Evolutionary conservation across 495 filamentous ascomycete genomes (phyloP).

Genomic region (Xylaria bambusicola): DNA sequence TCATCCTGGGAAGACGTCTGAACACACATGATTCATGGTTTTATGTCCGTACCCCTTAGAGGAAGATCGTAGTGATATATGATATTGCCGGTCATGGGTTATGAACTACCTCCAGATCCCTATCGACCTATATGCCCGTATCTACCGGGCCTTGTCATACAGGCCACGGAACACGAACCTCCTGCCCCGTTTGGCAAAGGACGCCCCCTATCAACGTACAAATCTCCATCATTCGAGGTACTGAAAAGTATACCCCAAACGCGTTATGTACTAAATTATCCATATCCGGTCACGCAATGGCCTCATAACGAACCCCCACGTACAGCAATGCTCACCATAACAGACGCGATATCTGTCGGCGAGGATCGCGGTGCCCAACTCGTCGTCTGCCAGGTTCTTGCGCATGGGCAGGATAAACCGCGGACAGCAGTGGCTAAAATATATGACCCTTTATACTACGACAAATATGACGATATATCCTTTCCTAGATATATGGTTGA

Average conservation of each 20-base stretch:
- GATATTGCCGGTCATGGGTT: too few species aligned
- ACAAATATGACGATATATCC: not conserved
- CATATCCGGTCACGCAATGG: not conserved
- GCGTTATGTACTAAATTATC: not conserved
- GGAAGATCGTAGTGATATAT: too few species aligned
- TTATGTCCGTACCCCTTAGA: too few species aligned
- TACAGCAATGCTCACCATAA: not conserved
- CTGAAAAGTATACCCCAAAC: not conserved
- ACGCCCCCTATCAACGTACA: too few species aligned
- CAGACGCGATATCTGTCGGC: not conserved
- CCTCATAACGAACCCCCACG: not conserved
- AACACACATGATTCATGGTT: too few species aligned
- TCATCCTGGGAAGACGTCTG: too few species aligned
- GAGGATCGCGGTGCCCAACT: not conserved
- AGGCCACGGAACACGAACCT: not conserved
- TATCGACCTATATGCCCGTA: too few species aligned
- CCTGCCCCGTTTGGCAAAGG: constrained; percentile 7
- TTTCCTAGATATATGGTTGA: not conserved
- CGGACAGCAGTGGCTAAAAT: constrained; percentile 20
- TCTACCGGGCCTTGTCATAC: not conserved
- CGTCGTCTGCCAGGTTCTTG: not conserved
- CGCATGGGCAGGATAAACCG: not conserved
- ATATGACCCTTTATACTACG: constrained; percentile 25
- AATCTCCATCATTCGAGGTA: too few species aligned
- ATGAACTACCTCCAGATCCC: too few species aligned